Percentiles rank a stretch among this genome's conserved stretches.
phyloP scores from a whole-genome alignment of 495 filamentous ascomycete species.

The Penicillium argentinense region DNA sequence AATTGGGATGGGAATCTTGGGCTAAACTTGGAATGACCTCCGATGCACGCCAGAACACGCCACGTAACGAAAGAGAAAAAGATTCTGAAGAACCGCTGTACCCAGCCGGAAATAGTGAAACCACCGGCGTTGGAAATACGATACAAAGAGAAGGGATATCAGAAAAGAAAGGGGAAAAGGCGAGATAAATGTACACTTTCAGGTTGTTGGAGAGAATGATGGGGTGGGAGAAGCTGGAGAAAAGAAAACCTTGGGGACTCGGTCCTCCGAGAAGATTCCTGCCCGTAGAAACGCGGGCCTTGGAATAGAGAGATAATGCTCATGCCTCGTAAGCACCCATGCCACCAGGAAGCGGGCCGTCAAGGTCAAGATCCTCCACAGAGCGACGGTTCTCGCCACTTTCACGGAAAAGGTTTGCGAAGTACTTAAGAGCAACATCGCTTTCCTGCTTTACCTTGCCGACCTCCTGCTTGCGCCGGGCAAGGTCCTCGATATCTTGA shows the following conservation, averaged over 20 bases:
- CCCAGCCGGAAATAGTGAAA: background rate
- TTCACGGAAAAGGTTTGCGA: slow-evolving; percentile 78
- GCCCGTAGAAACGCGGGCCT: too few species aligned
- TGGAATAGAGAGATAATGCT: slow-evolving; percentile 3
- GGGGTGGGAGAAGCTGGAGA: background rate
- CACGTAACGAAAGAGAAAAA: slow-evolving; percentile 7
- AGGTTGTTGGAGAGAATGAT: slow-evolving; percentile 1
- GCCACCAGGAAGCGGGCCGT: slow-evolving; percentile 53
- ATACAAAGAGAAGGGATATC: slow-evolving; percentile 18
- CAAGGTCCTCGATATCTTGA: slow-evolving; percentile 79
- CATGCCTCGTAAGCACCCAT: slow-evolving; percentile 30
- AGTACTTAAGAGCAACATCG: slow-evolving; percentile 79
- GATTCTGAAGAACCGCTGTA: background rate
- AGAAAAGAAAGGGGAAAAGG: slow-evolving; percentile 1
- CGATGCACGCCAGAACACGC: slow-evolving; percentile 24
- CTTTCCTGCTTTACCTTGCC: slow-evolving; percentile 72
- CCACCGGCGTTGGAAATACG: background rate
- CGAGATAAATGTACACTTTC: slow-evolving; percentile 13
- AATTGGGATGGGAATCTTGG: slow-evolving; percentile 28
- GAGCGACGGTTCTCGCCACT: slow-evolving; percentile 66
- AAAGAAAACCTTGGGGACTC: too few species aligned
- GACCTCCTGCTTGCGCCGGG: slow-evolving; percentile 73
- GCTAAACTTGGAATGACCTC: slow-evolving; percentile 18
- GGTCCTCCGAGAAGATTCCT: too few species aligned
- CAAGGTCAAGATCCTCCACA: slow-evolving; percentile 81